These are phyloP conservation scores for Hepatocystis sp. DNA, from an alignment of 169 alveolate species.

Conservation along the genomic window DNA sequence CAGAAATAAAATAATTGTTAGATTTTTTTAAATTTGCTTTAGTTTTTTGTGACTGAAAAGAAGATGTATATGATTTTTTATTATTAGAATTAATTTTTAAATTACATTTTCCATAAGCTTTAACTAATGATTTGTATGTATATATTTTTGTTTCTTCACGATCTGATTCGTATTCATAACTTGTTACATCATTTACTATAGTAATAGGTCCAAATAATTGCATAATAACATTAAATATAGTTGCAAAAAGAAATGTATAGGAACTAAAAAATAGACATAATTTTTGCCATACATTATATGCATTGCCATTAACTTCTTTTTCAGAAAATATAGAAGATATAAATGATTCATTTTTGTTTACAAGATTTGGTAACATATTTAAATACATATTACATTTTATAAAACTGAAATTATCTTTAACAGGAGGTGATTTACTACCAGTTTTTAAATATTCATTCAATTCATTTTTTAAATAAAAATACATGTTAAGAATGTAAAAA, in stretches of 20 bases:
- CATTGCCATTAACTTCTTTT: neutral
- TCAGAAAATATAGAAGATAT: neutral
- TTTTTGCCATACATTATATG: slow-evolving; percentile 68
- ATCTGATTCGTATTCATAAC: neutral
- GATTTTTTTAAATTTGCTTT: no score
- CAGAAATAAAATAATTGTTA: no score
- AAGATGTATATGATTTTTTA: slow-evolving; percentile 5
- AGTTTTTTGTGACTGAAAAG: slow-evolving; percentile 2
- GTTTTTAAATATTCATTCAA: slow-evolving; percentile 44
- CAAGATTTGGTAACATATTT: slow-evolving; percentile 28
- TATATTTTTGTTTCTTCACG: slow-evolving; percentile 30
- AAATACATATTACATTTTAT: slow-evolving; percentile 64
- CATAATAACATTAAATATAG: slow-evolving; percentile 59
- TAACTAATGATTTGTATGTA: slow-evolving; percentile 46
- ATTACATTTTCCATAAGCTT: slow-evolving; percentile 23
- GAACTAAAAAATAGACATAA: slow-evolving; percentile 63
- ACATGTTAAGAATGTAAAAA: slow-evolving; percentile 55
- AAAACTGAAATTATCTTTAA: slow-evolving; percentile 8
- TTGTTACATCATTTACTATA: slow-evolving; percentile 14
- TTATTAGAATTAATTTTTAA: neutral
- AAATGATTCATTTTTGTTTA: neutral
- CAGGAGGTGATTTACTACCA: neutral
- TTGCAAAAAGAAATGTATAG: slow-evolving; percentile 61
- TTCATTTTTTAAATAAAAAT: slow-evolving; percentile 64
- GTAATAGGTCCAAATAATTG: slow-evolving; percentile 62